These are phyloP conservation scores for Suhomyces atakaporum DNA, from an alignment of 1,139 yeast genomes.

Conservation along the genomic window DNA sequence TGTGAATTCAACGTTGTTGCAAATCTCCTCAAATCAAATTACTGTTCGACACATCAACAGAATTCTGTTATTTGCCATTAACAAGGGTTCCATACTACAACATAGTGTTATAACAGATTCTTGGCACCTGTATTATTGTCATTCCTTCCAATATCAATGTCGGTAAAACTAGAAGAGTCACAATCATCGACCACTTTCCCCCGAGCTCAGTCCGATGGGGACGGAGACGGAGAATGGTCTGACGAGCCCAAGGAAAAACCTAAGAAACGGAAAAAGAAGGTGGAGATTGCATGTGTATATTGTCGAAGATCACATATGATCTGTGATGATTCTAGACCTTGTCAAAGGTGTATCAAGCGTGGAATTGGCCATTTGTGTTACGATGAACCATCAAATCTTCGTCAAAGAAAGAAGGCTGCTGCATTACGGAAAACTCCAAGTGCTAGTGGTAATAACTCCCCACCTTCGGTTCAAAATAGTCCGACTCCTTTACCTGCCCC, in stretches of 20 bases:
- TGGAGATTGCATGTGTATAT: constrained; percentile 79
- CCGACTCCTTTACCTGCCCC: constrained; percentile 7
- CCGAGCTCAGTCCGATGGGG: constrained; percentile 1
- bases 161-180: too few relatives aligned
- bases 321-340: constrained; percentile 85
- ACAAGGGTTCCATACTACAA: too few relatives aligned
- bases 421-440: constrained; percentile 19
- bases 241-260: constrained; percentile 8
- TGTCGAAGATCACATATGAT: constrained; percentile 95
- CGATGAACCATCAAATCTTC: constrained; percentile 62
- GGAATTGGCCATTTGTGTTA: constrained; percentile 89
- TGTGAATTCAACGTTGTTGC: too few relatives aligned
- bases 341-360: constrained; percentile 82
- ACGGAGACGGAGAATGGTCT: constrained; percentile 9
- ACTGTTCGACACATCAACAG: too few relatives aligned
- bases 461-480: constrained; percentile 8
- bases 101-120: too few relatives aligned
- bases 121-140: too few relatives aligned
- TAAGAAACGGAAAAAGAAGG: constrained; percentile 50
- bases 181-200: not conserved
- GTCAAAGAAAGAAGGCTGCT: constrained; percentile 46
- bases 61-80: too few relatives aligned
- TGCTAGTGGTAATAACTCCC: constrained; percentile 9
- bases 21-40: too few relatives aligned
- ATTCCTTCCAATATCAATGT: too few relatives aligned